Evolutionary conservation across 2,329 filamentous ascomycete genomes (phyloP), one percentile per base, ranked within the genome.

Genomic region (Xylaria hypoxylon): DNA sequence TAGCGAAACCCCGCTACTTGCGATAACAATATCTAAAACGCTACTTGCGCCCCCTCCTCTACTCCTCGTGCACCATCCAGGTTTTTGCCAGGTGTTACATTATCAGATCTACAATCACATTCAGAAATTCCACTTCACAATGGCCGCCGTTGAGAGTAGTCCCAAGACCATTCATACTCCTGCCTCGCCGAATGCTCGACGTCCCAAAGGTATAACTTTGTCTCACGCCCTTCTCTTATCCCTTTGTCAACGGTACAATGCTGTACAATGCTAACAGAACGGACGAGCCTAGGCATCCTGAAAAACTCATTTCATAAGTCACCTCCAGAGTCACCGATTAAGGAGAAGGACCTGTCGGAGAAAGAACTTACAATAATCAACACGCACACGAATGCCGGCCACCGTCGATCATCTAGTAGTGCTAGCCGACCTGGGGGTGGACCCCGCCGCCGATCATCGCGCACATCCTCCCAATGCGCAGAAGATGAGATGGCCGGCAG

Each of bases 311-410:
- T 86, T 68, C 90, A 87, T 73, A 84, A 86, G 65, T 87, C 88
- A 33, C 86, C 89, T 22, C 84, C 85, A 78, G 68, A 85, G 80
- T 72, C 87, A 78, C 72, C 86, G 75, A 75, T 84, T 64, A 76
- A 81, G 73, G 81, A 83, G 72, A 78, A 83, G 74, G 80, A 88
- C 77, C 72, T 89, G 72, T 88, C 88, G 3, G 90, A 94, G 71
- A 96, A 96, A 81, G 96, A 98, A 77, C 85, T 97, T 74, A 96
- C 94, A 3, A 88, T 98, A 67, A 90, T 94, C 79, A 99, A 99
- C 81, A 99, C 96, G 0, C 88, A 97, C 68, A 89, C 92, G 77
- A 99, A 99, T 83, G 94, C 96, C 51, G 96, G 96, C 38, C 92
- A 91, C 71, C 92, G 93, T 58, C 90, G 93, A 68, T 95, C 92